These are phyloP conservation scores for Cornus controversa DNA, from an alignment of 148 eudicot genomes.

Conservation along the genomic window DNA sequence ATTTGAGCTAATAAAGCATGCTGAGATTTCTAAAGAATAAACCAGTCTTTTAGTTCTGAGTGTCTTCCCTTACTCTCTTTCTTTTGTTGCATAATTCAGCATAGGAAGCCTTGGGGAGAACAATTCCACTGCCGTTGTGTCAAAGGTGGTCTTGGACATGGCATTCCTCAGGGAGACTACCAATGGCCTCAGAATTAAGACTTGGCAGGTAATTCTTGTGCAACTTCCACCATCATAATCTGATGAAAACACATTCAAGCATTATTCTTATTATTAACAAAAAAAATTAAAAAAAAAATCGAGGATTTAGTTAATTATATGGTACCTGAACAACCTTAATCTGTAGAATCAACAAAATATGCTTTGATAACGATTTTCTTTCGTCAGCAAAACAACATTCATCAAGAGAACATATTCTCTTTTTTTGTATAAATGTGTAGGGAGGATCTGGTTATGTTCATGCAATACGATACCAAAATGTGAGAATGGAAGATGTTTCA, in stretches of 20 bases:
- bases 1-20: not conserved
- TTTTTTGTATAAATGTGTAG: conserved; percentile 39
- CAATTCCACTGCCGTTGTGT: conserved; percentile 73
- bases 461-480: conserved; percentile 67
- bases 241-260: not conserved
- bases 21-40: not conserved
- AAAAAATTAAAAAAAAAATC: too few relatives aligned
- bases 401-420: not conserved
- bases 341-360: not conserved
- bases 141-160: conserved; percentile 62
- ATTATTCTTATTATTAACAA: too few relatives aligned
- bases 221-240: not conserved
- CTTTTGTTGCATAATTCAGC: conserved; percentile 13
- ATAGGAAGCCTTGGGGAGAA: conserved; percentile 94
- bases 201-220: conserved; percentile 74
- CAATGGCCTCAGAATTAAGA: conserved; percentile 88
- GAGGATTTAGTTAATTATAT: too few relatives aligned
- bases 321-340: not conserved
- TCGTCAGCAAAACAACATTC: not conserved
- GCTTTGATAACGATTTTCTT: not conserved
- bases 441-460: conserved; percentile 93
- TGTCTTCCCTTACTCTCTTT: not conserved
- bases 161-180: conserved; percentile 70
- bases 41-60: not conserved
- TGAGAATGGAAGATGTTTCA: conserved; percentile 78